These are phyloP conservation scores for Gyrodon lividus DNA, from an alignment of 768 basidiomycete species.

Conservation along the genomic window DNA sequence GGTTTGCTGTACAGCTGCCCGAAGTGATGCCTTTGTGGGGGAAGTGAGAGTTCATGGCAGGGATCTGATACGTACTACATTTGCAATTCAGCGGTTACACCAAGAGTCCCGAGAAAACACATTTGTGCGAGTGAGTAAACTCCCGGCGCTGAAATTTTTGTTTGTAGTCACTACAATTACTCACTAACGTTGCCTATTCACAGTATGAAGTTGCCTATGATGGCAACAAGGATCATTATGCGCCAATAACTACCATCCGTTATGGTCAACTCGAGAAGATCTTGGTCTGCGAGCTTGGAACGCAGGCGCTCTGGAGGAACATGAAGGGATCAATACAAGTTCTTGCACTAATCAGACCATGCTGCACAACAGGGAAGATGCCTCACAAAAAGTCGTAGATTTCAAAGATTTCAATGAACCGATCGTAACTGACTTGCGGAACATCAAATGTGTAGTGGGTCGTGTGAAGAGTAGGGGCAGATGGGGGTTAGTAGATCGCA, in stretches of 20 bases:
- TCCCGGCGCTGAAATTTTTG: neutral
- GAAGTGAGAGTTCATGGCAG: neutral
- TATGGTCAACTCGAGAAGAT: conserved; percentile 18
- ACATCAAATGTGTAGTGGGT: conserved; percentile 13
- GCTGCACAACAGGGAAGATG: conserved; percentile 6
- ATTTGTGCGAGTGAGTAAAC: neutral
- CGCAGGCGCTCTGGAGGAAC: neutral
- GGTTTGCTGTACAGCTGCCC: neutral
- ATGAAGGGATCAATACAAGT: neutral
- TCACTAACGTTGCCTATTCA: too few species aligned
- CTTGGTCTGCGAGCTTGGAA: conserved; percentile 8
- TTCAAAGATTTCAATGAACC: neutral
- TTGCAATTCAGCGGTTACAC: neutral
- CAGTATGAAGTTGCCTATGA: too few species aligned
- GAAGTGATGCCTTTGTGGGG: conserved; percentile 2
- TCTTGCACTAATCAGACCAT: too few species aligned
- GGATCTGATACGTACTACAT: neutral
- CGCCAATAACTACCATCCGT: neutral
- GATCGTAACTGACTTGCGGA: conserved; percentile 12
- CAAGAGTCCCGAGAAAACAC: neutral
- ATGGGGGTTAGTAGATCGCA: conserved; percentile 5
- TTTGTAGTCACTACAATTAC: too few species aligned
- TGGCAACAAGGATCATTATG: too few species aligned
- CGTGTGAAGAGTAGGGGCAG: conserved; percentile 3
- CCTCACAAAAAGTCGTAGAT: neutral